Evolutionary conservation across 306 rosid genomes (phyloP).

Genomic region (Lagenaria siceraria): DNA sequence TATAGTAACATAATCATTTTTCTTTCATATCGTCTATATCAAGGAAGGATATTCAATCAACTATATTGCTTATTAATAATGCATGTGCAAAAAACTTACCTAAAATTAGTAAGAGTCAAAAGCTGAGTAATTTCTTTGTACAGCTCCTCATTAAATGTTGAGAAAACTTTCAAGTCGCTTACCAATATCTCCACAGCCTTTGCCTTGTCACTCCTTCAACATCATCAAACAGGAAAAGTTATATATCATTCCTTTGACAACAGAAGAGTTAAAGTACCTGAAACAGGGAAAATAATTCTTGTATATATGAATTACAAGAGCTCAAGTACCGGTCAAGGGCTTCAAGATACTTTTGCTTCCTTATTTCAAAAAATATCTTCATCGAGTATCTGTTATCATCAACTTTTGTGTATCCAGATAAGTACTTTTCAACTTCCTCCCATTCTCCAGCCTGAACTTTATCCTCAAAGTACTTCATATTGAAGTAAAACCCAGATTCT

Average conservation of each 20-base stretch:
- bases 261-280: neutral
- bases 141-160: slow-evolving; percentile 67
- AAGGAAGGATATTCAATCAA: neutral
- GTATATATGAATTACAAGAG: neutral
- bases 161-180: slow-evolving; percentile 61
- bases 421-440: slow-evolving; percentile 87
- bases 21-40: neutral
- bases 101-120: slow-evolving; percentile 60
- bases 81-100: slow-evolving; percentile 34
- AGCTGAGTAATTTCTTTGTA: slow-evolving; percentile 85
- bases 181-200: slow-evolving; percentile 72
- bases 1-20: neutral
- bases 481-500: slow-evolving; percentile 84
- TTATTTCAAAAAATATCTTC: slow-evolving; percentile 80
- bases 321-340: slow-evolving; percentile 74
- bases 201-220: slow-evolving; percentile 53
- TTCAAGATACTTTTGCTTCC: slow-evolving; percentile 90
- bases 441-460: slow-evolving; percentile 81
- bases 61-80: neutral
- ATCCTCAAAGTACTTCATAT: slow-evolving; percentile 84
- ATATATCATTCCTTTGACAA: neutral
- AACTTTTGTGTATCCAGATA: slow-evolving; percentile 71
- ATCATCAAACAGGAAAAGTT: slow-evolving; percentile 2
- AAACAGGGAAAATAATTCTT: neutral
- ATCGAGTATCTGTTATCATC: slow-evolving; percentile 85